Evolutionary conservation across 2,329 filamentous ascomycete species (phyloP), one percentile per base, ranked within the genome.

Genomic region (Lizonia empirigonia): DNA sequence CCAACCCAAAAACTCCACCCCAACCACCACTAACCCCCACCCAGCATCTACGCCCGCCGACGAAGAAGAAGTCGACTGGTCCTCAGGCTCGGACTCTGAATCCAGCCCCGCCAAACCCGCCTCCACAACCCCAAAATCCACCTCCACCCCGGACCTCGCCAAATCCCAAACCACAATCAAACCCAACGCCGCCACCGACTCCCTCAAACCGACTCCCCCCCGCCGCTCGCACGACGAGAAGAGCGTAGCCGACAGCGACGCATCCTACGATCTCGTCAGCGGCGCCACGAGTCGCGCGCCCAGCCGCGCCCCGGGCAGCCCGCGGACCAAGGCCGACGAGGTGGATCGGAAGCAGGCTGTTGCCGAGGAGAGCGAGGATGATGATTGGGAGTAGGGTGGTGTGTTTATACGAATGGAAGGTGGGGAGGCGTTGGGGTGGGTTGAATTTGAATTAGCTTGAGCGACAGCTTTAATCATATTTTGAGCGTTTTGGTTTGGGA

Each of bases 191-290:
- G 46, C 48, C 2, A 47, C 59, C 13, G 55, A 58, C 58, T 67
- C 58, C 56, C 77, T 85, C 38, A 90, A 90, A 73, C 81, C 86
- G 20, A 75, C 77, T 23, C 62, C 66, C 29, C 78, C 85, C 15
- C 86, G 90, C 45, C 76, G 78, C 30, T 95, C 91, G 20, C 88
- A 95, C 65, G 76, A 79, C 36, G 72, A 73, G 71, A 91, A 93
- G 71, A 95, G 90, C 20, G 89, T 94, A 62, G 86, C 91, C 7
- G 94, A 94, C 65, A 97, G 93, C 70, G 94, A 99, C 64, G 90
- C 90, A 15, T 96, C 91, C 76, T 99, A 99, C 72, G 94, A 99
- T 71, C 82, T 99, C 26, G 91, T 99, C 3, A 79, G 77, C 36
- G 88, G 89, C 7, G 86, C 87, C 5, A 80, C 85, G 36, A 96